Evolutionary conservation across 2,329 filamentous ascomycete species (phyloP).

Genomic region (Dactylellina sp.): DNA sequence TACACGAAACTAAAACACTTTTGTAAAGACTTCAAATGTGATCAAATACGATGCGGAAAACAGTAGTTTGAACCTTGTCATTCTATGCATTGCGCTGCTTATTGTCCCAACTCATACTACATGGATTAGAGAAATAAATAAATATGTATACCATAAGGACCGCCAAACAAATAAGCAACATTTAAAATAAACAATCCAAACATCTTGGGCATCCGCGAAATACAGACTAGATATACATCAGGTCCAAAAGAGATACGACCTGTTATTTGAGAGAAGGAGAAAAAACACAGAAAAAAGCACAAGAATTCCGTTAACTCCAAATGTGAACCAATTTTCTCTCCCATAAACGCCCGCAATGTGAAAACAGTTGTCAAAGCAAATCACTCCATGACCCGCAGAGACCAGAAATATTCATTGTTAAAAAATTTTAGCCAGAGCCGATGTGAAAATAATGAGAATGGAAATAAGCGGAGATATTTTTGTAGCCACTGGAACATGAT

Average conservation of each 20-base stretch:
- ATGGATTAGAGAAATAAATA: constrained; percentile 10
- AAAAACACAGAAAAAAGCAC: neutral
- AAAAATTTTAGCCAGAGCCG: constrained; percentile 19
- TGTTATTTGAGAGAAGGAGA: too few relatives aligned
- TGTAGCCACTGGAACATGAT: neutral
- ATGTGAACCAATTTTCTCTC: constrained; percentile 38
- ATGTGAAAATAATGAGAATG: neutral
- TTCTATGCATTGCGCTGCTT: constrained; percentile 34
- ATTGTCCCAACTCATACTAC: constrained; percentile 16
- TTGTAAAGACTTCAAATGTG: too few relatives aligned
- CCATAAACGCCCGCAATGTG: constrained; percentile 47
- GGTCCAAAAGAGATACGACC: constrained; percentile 20
- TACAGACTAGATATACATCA: constrained; percentile 28
- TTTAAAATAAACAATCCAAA: constrained; percentile 15
- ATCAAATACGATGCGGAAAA: neutral
- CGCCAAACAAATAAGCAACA: neutral
- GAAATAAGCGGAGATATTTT: constrained; percentile 51
- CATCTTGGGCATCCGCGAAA: neutral
- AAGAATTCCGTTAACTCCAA: constrained; percentile 27
- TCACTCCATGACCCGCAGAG: constrained; percentile 46
- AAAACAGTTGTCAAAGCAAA: constrained; percentile 5
- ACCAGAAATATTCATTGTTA: constrained; percentile 11
- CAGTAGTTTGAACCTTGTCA: neutral
- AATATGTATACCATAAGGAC: constrained; percentile 10
- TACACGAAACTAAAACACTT: too few relatives aligned